Percentiles rank a stretch among this genome's conserved stretches.
phyloP scores from a whole-genome alignment of 495 filamentous ascomycete genomes.

The Xylaria scruposa region DNA sequence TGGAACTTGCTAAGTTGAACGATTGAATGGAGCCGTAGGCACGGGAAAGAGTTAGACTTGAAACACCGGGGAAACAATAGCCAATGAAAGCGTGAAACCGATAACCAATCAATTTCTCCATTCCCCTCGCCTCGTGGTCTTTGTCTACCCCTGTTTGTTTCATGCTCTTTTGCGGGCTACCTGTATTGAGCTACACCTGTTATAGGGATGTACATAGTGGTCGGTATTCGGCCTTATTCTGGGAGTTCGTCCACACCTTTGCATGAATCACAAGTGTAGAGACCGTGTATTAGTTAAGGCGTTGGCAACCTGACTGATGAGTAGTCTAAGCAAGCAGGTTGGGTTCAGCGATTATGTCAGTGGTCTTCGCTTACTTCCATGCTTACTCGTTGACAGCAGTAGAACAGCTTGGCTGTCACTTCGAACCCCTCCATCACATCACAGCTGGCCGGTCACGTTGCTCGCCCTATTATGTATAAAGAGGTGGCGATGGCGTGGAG shows the following conservation, averaged over 20 bases:
- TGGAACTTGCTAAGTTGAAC: not conserved
- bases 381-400: not conserved
- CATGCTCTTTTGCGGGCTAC: not conserved
- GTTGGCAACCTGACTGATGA: not conserved
- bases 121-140: not conserved
- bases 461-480: not conserved
- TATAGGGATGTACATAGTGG: not conserved
- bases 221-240: no score
- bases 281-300: not conserved
- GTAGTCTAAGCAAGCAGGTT: not conserved
- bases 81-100: constrained; percentile 7
- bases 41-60: constrained; percentile 12
- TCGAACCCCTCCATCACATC: constrained; percentile 18
- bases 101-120: constrained; percentile 15
- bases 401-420: not conserved
- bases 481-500: constrained; percentile 23
- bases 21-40: not conserved
- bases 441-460: constrained; percentile 6
- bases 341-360: not conserved
- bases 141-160: constrained; percentile 20
- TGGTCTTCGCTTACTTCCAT: not conserved
- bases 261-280: not conserved
- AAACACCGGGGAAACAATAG: constrained; percentile 11
- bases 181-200: constrained; percentile 1
- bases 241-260: constrained; percentile 4